These are phyloP conservation scores for Suhomyces canberraensis DNA, from an alignment of 805 yeast genomes.

Conservation along the genomic window DNA sequence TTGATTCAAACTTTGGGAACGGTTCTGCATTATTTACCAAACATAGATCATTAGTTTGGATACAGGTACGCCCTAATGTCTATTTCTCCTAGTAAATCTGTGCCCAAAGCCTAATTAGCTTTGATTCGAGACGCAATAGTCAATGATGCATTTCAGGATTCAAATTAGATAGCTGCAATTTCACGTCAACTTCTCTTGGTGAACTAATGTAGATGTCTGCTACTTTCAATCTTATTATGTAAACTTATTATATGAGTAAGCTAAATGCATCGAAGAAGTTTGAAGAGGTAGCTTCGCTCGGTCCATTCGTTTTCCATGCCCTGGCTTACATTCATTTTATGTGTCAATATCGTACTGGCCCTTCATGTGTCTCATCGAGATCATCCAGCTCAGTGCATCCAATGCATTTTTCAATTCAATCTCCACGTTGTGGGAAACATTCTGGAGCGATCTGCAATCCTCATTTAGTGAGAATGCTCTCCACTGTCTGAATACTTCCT, in stretches of 20 bases:
- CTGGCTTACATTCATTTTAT: neutral
- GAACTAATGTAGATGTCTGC: too few relatives aligned
- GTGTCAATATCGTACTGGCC: neutral
- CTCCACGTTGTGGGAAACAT: slow-evolving; percentile 15
- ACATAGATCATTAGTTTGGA: too few relatives aligned
- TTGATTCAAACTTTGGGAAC: neutral
- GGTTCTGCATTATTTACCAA: neutral
- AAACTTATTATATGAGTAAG: too few relatives aligned
- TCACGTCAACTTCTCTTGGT: too few relatives aligned
- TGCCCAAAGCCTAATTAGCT: too few relatives aligned
- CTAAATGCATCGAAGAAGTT: neutral
- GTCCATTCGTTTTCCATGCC: neutral
- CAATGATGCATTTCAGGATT: too few relatives aligned
- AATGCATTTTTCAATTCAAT: slow-evolving; percentile 9
- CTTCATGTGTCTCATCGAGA: neutral
- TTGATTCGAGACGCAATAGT: too few relatives aligned
- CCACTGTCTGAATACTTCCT: slow-evolving; percentile 4
- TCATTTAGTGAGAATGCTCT: slow-evolving; percentile 8
- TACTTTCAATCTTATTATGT: too few relatives aligned
- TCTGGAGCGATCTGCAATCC: slow-evolving; percentile 14
- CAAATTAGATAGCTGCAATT: too few relatives aligned
- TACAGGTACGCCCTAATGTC: too few relatives aligned
- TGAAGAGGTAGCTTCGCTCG: neutral
- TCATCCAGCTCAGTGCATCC: too few relatives aligned
- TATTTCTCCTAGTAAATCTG: too few relatives aligned